Base-by-base conservation (phyloP, 1,284 basidiomycete genomes). In the Ustilago bromivora region DNA sequence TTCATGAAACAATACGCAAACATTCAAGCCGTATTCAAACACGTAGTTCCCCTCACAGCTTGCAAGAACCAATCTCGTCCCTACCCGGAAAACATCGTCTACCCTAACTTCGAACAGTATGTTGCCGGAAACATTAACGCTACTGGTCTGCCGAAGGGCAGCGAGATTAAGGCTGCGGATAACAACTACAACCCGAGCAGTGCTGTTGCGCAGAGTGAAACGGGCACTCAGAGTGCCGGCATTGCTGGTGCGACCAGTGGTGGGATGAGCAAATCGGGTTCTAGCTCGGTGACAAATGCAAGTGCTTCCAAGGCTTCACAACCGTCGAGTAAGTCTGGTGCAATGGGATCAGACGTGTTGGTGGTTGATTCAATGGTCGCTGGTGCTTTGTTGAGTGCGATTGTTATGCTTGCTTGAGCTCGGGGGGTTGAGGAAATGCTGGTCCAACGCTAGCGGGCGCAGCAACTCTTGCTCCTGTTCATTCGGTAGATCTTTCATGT, bases 61-160 rank as follows among this genome's bases (percentile, higher is more conserved):
- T 86, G 84, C 74, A 75, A 80, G 69, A 85, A 85, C 73, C 57
- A 77, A 57, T 80, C 82, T 13, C 69, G 84, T 43, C 88, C 88
- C 0, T 89, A 89, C 78, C 82, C 76, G n/a, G 88, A 89, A 81
- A 70, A 77, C 52, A 81, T 86, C 57, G 84, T 82, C 51, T 88
- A 84, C 80, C 84, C 84, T 11, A 70, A 67, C 73, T 84, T 81
- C 69, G 77, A 55, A 23, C 63, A 80, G 54, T 84, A 81, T 66
- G 51, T 74, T 8, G 69, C 65, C 4, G 83, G 82, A 46, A 82
- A 81, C 57, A 69, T 82, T 51, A 57, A 68, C 52, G 81, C 83
- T 2, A 76, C 76, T 10, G 80, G 80, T 13, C 47, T 83, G 11
- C 84, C 84, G 7, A 35, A 58, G 35, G 71, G 71, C 1, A 49